Evolutionary conservation across 2,329 filamentous ascomycete species (phyloP).

Genomic region (Ophiostoma tasmaniense): DNA sequence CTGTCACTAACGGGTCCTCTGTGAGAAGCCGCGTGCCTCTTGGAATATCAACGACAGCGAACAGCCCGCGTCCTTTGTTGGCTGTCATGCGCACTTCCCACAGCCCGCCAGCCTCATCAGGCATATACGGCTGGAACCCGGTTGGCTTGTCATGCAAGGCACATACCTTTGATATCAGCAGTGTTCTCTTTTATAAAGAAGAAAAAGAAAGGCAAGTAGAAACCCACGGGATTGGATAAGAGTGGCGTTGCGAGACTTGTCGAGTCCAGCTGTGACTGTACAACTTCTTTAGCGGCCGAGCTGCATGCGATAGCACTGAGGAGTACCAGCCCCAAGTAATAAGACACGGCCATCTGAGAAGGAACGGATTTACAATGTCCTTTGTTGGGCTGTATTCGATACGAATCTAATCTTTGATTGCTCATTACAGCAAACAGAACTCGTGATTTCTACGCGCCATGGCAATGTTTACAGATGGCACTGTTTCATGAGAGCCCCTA

Average conservation of each 20-base stretch:
- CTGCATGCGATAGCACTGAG: neutral
- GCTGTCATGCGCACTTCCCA: slow-evolving; percentile 21
- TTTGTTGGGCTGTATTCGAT: neutral
- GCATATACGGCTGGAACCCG: neutral
- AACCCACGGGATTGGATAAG: neutral
- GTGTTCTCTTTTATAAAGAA: neutral
- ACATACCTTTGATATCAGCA: neutral
- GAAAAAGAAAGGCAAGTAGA: neutral
- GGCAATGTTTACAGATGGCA: neutral
- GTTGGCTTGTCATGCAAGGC: neutral
- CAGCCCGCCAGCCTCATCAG: neutral
- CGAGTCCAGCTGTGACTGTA: neutral
- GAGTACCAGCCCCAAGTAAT: neutral
- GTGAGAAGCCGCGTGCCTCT: slow-evolving; percentile 33
- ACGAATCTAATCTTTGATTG: neutral
- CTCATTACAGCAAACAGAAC: neutral
- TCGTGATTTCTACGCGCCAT: neutral
- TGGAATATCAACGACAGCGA: slow-evolving; percentile 30
- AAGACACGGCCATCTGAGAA: neutral
- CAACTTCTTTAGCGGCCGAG: neutral
- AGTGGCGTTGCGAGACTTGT: neutral
- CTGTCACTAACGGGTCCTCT: slow-evolving; percentile 31
- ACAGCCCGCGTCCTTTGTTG: slow-evolving; percentile 35
- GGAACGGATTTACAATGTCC: neutral
- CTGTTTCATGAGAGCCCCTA: slow-evolving; percentile 4